These are phyloP conservation scores for Rhododendron henanense DNA, from an alignment of 148 eudicot species.

Conservation along the genomic window DNA sequence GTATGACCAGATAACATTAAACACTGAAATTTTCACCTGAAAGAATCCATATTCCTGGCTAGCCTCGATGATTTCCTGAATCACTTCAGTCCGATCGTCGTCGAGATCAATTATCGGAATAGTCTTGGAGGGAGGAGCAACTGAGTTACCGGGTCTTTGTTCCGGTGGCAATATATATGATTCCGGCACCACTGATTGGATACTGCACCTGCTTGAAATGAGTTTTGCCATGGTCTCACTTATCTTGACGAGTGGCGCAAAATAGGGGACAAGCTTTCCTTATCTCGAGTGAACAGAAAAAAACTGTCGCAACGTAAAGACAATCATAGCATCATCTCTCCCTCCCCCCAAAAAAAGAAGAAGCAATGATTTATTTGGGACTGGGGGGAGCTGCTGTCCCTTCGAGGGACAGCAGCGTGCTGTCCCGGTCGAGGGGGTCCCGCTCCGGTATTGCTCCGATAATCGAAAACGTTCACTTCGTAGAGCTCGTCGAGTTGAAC, in stretches of 20 bases:
- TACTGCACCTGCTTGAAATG: background rate
- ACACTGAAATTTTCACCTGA: background rate
- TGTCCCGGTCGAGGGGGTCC: no score
- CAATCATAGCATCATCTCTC: no score
- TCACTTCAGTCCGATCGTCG: background rate
- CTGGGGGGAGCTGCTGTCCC: no score
- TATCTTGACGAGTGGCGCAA: background rate
- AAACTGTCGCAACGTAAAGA: no score
- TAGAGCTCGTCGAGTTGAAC: no score
- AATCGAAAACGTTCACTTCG: no score
- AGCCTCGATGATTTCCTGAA: conserved; percentile 3
- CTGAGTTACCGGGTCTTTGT: background rate
- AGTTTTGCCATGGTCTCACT: conserved; percentile 2
- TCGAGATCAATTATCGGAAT: conserved; percentile 15
- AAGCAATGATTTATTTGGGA: no score
- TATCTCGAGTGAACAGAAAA: no score
- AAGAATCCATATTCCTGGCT: conserved; percentile 18
- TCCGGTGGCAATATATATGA: conserved; percentile 5
- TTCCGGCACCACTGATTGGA: conserved; percentile 1
- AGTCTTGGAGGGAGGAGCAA: background rate
- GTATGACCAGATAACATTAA: no score
- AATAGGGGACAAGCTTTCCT: background rate
- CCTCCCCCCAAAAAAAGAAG: no score
- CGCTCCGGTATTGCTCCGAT: no score
- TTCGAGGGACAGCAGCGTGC: no score